These are phyloP conservation scores for Porcisia hertigi DNA, from an alignment of 208 protist genomes.

Conservation along the genomic window DNA sequence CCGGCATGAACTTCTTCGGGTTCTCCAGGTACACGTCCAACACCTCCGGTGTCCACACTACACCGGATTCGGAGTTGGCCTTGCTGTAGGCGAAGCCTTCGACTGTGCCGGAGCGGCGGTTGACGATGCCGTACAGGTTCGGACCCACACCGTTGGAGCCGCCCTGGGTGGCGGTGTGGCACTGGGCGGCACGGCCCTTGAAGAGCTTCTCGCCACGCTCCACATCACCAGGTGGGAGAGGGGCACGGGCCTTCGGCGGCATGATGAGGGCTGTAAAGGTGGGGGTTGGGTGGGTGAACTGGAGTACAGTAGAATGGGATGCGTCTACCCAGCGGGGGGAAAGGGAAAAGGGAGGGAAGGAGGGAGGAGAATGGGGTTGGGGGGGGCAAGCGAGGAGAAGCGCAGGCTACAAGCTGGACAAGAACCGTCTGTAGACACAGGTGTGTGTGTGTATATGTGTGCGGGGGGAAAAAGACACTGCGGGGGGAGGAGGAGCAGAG, in stretches of 20 bases:
- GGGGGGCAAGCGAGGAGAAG: neutral
- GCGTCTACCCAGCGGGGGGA: neutral
- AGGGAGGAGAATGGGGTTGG: neutral
- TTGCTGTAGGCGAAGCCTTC: constrained; percentile 94
- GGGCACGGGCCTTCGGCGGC: constrained; percentile 70
- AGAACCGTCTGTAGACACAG: too few species aligned
- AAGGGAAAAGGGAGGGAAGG: neutral
- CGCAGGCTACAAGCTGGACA: neutral
- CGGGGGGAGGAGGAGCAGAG: neutral
- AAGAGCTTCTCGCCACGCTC: constrained; percentile 92
- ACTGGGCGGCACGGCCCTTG: constrained; percentile 94
- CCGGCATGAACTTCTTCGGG: constrained; percentile 98
- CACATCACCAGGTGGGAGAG: constrained; percentile 80
- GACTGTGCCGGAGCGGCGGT: constrained; percentile 90
- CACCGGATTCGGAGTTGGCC: constrained; percentile 93
- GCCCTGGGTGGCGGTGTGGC: constrained; percentile 89
- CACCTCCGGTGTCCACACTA: constrained; percentile 93
- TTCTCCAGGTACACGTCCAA: constrained; percentile 96
- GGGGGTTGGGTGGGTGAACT: constrained; percentile 7
- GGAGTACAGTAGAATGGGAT: neutral
- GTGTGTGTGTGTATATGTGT: neutral
- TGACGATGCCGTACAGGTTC: constrained; percentile 91
- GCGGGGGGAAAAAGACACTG: neutral
- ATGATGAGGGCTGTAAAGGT: constrained; percentile 28
- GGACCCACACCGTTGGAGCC: constrained; percentile 93